Evolutionary conservation across 2,329 filamentous ascomycete genomes (phyloP).

Genomic region (Botryosphaeria dothidea): DNA sequence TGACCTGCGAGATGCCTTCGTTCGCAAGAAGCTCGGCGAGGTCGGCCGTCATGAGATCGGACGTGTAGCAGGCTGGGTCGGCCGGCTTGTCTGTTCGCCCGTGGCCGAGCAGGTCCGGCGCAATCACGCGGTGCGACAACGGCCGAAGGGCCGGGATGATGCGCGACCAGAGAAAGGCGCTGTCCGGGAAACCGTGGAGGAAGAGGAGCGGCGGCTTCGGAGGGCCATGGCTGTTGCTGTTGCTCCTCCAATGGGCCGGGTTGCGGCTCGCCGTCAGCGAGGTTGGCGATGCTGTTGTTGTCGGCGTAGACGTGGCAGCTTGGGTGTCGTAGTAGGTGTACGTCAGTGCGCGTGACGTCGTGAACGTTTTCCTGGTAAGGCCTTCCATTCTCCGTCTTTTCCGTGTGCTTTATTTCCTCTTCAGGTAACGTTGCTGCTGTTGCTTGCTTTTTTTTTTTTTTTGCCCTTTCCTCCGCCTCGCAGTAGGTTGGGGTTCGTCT

Average conservation of each 20-base stretch:
- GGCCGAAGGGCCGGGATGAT: constrained; percentile 41
- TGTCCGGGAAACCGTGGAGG: constrained; percentile 54
- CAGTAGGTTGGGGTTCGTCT: not conserved
- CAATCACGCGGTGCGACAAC: constrained; percentile 39
- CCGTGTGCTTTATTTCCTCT: not conserved
- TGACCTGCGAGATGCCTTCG: constrained; percentile 25
- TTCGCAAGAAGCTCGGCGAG: constrained; percentile 24
- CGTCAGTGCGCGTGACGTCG: constrained; percentile 17
- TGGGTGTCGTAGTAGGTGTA: constrained; percentile 21
- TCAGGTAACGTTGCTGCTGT: not conserved
- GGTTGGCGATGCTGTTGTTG: not conserved
- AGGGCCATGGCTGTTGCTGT: not conserved
- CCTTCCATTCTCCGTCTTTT: constrained; percentile 21
- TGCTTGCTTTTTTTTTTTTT: not conserved
- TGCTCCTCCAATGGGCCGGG: not conserved
- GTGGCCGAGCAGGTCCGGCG: constrained; percentile 39
- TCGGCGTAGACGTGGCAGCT: not conserved
- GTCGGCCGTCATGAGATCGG: constrained; percentile 20
- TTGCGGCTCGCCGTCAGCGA: not conserved
- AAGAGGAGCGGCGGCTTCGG: constrained; percentile 23
- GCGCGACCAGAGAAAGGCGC: constrained; percentile 44
- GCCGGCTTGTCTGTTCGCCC: constrained; percentile 30
- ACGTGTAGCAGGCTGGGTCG: constrained; percentile 19
- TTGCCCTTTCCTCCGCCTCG: not conserved
- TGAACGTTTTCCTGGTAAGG: constrained; percentile 20